Percentiles rank a stretch among this genome's conserved stretches.
Conservation (phyloP, 1,139 yeast species). For the Geotrichum macrosporum region DNA sequence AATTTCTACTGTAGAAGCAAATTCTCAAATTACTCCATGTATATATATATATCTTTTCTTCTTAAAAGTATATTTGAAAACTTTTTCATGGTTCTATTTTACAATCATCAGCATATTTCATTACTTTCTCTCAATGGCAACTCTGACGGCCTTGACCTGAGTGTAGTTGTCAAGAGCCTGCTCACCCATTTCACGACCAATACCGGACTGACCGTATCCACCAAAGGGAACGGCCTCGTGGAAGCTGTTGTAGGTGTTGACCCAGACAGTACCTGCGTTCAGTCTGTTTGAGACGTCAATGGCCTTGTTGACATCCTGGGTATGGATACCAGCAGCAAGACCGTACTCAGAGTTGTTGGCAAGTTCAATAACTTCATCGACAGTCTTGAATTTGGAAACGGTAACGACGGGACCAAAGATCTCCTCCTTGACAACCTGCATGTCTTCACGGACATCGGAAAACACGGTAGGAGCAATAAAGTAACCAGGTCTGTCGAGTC, state of each 20-base stretch:
- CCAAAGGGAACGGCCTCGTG: slow-evolving; percentile 75
- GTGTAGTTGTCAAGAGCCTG: slow-evolving; percentile 76
- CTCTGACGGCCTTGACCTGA: slow-evolving; percentile 66
- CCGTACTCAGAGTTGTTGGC: slow-evolving; percentile 75
- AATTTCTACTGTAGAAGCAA: no score
- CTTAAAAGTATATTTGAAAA: no score
- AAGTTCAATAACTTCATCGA: slow-evolving; percentile 60
- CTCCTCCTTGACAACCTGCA: slow-evolving; percentile 69
- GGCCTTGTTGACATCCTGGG: slow-evolving; percentile 54
- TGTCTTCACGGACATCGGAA: slow-evolving; percentile 58
- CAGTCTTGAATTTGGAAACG: slow-evolving; percentile 61
- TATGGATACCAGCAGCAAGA: slow-evolving; percentile 79
- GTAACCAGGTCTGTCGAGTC: slow-evolving; percentile 57
- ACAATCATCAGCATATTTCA: no score
- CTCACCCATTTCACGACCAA: slow-evolving; percentile 88
- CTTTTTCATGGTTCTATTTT: background rate
- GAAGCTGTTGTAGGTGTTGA: slow-evolving; percentile 78
- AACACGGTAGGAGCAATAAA: slow-evolving; percentile 75
- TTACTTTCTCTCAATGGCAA: slow-evolving; percentile 21
- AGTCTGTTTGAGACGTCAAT: slow-evolving; percentile 59
- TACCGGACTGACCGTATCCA: slow-evolving; percentile 82
- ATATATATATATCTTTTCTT: background rate
- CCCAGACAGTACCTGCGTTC: slow-evolving; percentile 80
- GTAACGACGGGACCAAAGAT: slow-evolving; percentile 82
- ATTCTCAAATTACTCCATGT: no score